Conservation (phyloP, 345 rosid species). For the Zanthoxylum bungeanum region DNA sequence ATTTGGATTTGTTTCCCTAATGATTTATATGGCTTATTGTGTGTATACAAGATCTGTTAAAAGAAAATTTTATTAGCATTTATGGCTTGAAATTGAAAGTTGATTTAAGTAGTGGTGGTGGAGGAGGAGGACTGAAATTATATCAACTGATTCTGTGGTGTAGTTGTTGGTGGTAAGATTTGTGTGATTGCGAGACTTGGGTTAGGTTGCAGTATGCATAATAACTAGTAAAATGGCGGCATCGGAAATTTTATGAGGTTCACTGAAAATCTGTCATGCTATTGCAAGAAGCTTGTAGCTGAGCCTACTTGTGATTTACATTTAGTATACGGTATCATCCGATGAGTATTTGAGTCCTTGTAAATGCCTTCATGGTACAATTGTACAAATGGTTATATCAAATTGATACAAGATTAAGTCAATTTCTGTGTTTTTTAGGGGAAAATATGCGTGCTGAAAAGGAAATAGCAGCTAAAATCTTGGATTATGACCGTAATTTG, state of each 20-base stretch:
- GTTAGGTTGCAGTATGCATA: background rate
- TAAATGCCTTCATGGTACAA: too few species aligned
- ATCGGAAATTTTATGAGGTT: background rate
- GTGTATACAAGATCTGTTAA: background rate
- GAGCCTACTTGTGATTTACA: background rate
- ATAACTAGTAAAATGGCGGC: background rate
- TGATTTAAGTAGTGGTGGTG: background rate
- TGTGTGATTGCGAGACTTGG: background rate
- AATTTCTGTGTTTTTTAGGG: background rate
- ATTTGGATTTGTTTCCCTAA: background rate
- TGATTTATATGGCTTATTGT: background rate
- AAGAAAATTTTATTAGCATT: background rate
- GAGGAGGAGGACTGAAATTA: background rate
- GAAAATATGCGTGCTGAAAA: background rate
- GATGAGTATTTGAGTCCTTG: background rate
- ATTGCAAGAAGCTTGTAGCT: background rate
- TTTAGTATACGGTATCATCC: background rate
- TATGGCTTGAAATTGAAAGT: background rate
- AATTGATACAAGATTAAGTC: background rate
- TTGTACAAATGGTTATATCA: too few species aligned
- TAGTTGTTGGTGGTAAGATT: background rate
- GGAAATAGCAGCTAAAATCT: background rate
- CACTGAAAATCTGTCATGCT: background rate
- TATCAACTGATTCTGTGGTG: background rate
- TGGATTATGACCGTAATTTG: background rate